These are phyloP conservation scores for Verticillium longisporum DNA, from an alignment of 2,329 filamentous ascomycete genomes.

Conservation along the genomic window DNA sequence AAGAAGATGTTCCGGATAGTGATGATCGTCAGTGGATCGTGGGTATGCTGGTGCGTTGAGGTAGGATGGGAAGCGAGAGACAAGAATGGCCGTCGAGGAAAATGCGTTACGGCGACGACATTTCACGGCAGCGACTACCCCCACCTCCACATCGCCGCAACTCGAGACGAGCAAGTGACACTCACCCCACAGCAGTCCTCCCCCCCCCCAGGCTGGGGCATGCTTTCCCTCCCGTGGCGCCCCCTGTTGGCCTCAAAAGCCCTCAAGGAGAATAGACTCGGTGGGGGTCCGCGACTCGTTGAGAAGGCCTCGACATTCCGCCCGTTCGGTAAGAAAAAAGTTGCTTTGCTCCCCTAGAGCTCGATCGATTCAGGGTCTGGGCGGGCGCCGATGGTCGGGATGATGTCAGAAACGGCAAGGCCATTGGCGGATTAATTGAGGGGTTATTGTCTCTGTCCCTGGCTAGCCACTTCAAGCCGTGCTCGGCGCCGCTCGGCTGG, in stretches of 20 bases:
- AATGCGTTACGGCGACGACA: background rate
- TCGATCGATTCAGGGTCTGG: slow-evolving; percentile 4
- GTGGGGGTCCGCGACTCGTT: background rate
- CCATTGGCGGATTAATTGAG: slow-evolving; percentile 14
- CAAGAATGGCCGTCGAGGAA: background rate
- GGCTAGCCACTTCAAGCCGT: background rate
- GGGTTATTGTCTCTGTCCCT: slow-evolving; percentile 2
- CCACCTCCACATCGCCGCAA: background rate
- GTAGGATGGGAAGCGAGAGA: background rate
- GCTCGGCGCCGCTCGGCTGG: background rate
- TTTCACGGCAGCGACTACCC: background rate
- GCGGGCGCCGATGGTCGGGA: slow-evolving; percentile 7
- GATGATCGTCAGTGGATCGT: background rate
- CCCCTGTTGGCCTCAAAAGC: background rate
- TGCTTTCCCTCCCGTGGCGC: background rate
- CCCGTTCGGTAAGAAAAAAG: background rate
- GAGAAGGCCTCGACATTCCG: background rate
- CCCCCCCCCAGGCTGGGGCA: background rate
- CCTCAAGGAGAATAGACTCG: background rate
- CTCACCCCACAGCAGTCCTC: background rate
- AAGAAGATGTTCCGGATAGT: background rate
- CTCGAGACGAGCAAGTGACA: background rate
- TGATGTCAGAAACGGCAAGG: slow-evolving; percentile 10
- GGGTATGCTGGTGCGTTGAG: background rate
- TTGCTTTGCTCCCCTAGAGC: background rate